Percentiles rank a stretch among this genome's conserved stretches.
Conservation (phyloP, 305 asterid genomes). For the Petunia hybrid region DNA sequence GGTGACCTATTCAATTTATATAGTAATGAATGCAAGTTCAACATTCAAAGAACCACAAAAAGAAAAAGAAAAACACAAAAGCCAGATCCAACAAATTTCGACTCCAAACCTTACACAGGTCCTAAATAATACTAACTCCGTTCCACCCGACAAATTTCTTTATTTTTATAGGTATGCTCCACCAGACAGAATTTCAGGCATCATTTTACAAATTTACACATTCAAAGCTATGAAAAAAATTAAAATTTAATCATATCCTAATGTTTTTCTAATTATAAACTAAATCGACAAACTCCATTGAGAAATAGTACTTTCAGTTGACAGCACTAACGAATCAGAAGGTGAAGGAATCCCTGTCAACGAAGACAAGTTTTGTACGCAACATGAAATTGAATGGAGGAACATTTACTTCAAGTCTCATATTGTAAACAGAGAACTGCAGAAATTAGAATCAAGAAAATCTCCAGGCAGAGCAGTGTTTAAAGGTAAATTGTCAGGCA, state of each 20-base stretch:
- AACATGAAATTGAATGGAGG: not conserved
- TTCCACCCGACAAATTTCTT: not conserved
- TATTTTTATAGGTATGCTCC: too few relatives aligned
- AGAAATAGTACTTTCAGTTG: not conserved
- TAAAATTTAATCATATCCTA: not conserved
- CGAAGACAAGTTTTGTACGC: too few relatives aligned
- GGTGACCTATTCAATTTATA: not conserved
- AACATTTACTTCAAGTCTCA: not conserved
- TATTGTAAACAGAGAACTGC: not conserved
- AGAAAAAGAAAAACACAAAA: not conserved
- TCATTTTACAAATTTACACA: not conserved
- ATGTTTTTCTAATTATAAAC: not conserved
- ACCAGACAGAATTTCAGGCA: not conserved
- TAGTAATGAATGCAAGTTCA: not conserved
- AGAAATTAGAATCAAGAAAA: constrained; percentile 12
- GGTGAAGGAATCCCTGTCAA: not conserved
- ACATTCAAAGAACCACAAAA: not conserved
- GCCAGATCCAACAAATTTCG: not conserved
- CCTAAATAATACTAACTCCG: not conserved
- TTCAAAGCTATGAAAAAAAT: not conserved
- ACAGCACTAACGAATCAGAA: not conserved
- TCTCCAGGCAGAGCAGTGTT: not conserved
- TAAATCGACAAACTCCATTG: too few relatives aligned
- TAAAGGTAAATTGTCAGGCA: not conserved
- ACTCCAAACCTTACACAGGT: not conserved